Evolutionary conservation across 2,329 filamentous ascomycete species (phyloP), one percentile per base, ranked within the genome.

Genomic region (Rosellinia necatrix): DNA sequence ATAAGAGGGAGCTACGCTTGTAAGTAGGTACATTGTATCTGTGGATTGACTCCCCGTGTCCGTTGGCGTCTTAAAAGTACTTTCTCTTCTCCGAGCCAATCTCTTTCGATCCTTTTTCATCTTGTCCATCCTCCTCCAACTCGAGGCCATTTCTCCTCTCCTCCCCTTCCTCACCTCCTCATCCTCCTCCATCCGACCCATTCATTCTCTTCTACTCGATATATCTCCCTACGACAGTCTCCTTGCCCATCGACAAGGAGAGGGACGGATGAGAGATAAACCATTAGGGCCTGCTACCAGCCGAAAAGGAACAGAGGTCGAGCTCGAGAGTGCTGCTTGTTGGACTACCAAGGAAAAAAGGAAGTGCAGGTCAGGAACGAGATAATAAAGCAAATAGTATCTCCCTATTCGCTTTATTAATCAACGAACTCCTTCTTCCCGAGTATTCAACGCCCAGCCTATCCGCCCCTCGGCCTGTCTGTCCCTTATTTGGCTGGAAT

Each of bases 51-150:
- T 30, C 27, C 41, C 52, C 47, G 48, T 49, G 43, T 44, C 53
- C 52, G 49, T 37, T 52, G 60, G 64, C 74, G 74, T 76, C 74
- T 77, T 76, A 76, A 77, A 75, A 71, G 71, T 72, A 73, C 71
- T 69, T 53, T 69, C 70, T 71, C 62, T 55, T 58, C 60, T 54
- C 56, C 56, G 61, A 70, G 67, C 72, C 70, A 72, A 70, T 81
- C 76, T 79, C 75, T 76, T 76, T 79, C 78, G 79, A 77, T 81
- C 80, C 78, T 78, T 79, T 78, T 78, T 76, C 76, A 72, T 76
- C 75, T 76, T 73, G 74, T 77, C 74, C 73, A 75, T 79, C 76
- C 76, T 80, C 74, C 75, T 81, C 78, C 76, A 76, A 78, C 78
- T 77, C 77, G 78, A 76, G 70, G 70, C 62, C 70, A 66, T 55